Evolutionary conservation across 176 grass and related monocot genomes (phyloP).

Genomic region (Olyra latifolia): DNA sequence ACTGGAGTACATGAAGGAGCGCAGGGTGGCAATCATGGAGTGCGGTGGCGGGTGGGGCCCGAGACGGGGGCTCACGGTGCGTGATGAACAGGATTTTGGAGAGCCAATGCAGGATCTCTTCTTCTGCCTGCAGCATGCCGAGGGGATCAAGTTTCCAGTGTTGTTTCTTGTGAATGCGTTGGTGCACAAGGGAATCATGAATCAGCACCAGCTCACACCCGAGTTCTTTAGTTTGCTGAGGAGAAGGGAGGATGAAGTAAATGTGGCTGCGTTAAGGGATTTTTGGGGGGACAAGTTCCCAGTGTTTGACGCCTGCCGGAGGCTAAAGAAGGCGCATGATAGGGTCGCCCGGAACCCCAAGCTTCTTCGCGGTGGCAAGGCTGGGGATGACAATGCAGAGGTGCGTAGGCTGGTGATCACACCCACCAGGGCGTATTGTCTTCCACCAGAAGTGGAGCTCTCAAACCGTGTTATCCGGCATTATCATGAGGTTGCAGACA

Average conservation of each 20-base stretch:
- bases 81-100: slow-evolving; percentile 58
- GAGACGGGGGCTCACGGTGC: slow-evolving; percentile 21
- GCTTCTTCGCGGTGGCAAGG: slow-evolving; percentile 30
- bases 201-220: slow-evolving; percentile 69
- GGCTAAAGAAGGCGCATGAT: slow-evolving; percentile 37
- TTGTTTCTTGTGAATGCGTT: slow-evolving; percentile 77
- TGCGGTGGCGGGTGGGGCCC: slow-evolving; percentile 19
- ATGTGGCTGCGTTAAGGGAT: slow-evolving; percentile 46
- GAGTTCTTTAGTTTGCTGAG: slow-evolving; percentile 65
- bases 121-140: slow-evolving; percentile 56
- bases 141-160: slow-evolving; percentile 59
- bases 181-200: slow-evolving; percentile 81
- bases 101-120: slow-evolving; percentile 43
- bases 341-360: slow-evolving; percentile 39
- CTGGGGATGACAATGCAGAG: slow-evolving; percentile 26
- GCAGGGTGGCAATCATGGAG: slow-evolving; percentile 31
- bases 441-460: slow-evolving; percentile 74
- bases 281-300: slow-evolving; percentile 52
- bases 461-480: slow-evolving; percentile 72
- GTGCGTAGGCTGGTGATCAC: slow-evolving; percentile 81
- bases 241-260: slow-evolving; percentile 41
- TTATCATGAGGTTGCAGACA: slow-evolving; percentile 60
- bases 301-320: slow-evolving; percentile 35
- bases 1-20: slow-evolving; percentile 49
- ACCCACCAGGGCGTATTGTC: slow-evolving; percentile 73